phyloP scores from a whole-genome alignment of 139 green algal species.

The Nannochloris sp. region DNA sequence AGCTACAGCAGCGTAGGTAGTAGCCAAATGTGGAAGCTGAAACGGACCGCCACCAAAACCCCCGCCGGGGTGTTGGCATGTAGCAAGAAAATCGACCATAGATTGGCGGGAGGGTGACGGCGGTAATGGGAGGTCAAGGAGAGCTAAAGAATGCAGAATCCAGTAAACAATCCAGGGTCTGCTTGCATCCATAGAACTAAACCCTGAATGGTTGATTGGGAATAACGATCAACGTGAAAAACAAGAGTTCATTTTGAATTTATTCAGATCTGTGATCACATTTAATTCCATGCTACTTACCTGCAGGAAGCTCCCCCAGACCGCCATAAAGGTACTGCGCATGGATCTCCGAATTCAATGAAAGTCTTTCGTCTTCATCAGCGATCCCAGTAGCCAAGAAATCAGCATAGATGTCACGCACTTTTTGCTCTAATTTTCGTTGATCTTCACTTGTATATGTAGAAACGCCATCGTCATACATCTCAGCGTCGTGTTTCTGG shows the following conservation, averaged over 20 bases:
- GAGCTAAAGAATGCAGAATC: slow-evolving; percentile 77
- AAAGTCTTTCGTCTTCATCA: slow-evolving; percentile 22
- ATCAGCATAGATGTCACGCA: slow-evolving; percentile 28
- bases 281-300: not conserved
- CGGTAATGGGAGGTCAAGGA: slow-evolving; percentile 46
- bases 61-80: slow-evolving; percentile 64
- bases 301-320: slow-evolving; percentile 36
- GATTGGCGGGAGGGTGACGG: slow-evolving; percentile 4
- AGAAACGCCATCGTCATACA: not conserved
- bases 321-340: slow-evolving; percentile 52
- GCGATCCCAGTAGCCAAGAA: not conserved
- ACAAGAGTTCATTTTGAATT: not conserved
- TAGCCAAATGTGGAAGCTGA: slow-evolving; percentile 90
- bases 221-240: not conserved
- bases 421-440: slow-evolving; percentile 38
- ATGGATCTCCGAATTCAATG: slow-evolving; percentile 45
- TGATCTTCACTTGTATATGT: slow-evolving; percentile 43
- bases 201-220: slow-evolving; percentile 20
- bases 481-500: no score
- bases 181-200: slow-evolving; percentile 68
- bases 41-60: slow-evolving; percentile 82
- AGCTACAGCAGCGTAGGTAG: slow-evolving; percentile 84
- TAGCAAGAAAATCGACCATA: slow-evolving; percentile 60
- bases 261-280: slow-evolving; percentile 17
- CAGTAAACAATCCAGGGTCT: slow-evolving; percentile 90